These are phyloP conservation scores for Filosporella fistucella DNA, from an alignment of 495 filamentous ascomycete species.

Conservation along the genomic window DNA sequence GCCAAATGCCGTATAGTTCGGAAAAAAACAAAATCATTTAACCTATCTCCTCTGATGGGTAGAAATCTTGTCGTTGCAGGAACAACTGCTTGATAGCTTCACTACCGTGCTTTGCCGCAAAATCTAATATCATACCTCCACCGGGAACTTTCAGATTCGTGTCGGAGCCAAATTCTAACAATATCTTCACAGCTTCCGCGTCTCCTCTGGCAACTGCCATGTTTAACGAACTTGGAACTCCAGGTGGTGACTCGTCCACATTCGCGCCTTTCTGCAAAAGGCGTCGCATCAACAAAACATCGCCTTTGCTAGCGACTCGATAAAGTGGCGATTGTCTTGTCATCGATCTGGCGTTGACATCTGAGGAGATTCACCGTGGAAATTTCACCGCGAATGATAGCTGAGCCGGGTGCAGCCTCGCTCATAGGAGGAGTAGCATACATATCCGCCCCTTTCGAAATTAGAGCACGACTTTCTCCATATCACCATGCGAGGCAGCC, in stretches of 20 bases:
- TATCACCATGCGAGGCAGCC: neutral
- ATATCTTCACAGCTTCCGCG: neutral
- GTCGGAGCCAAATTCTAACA: neutral
- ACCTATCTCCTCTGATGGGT: neutral
- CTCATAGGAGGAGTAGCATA: neutral
- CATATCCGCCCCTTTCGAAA: neutral
- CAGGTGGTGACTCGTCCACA: neutral
- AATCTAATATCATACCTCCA: neutral
- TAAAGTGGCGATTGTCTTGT: neutral
- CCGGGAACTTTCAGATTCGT: neutral
- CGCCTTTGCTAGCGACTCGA: neutral
- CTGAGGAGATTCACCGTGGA: neutral
- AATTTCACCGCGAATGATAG: neutral
- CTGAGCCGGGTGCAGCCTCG: neutral
- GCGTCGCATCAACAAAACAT: neutral
- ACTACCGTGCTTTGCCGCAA: neutral
- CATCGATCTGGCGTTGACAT: neutral
- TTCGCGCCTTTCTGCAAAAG: neutral
- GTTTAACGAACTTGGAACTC: neutral
- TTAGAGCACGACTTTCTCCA: neutral
- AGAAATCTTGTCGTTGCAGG: neutral
- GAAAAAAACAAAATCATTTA: too few relatives aligned
- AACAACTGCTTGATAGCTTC: neutral
- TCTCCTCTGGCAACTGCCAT: neutral
- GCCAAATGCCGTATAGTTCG: too few relatives aligned